Base-by-base conservation (phyloP, 495 filamentous ascomycete genomes). In the Hypoxylon rickii region DNA sequence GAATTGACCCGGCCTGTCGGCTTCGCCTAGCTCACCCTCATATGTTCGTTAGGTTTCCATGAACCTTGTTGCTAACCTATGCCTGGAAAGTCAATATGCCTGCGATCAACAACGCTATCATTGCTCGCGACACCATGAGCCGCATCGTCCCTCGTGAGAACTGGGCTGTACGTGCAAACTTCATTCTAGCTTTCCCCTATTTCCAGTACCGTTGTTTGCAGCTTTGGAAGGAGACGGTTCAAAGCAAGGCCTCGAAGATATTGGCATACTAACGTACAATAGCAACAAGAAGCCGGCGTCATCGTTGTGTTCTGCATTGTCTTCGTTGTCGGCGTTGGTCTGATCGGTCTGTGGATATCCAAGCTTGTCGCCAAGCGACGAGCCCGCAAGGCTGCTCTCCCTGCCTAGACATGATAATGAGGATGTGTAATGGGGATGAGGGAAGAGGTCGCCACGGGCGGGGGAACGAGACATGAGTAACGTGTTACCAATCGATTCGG, bases 221-320 rank as follows among this genome's bases (percentile, higher is more conserved):
- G 42, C 21, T 5, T 16, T 32, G 1, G 19, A 2, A n/a, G 38
- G 31, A 13, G 16, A 22, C n/a, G n/a, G n/a, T n/a, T n/a, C n/a
- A 29, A 29, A 29, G 4, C 24, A 29, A 29, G 4, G 4, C 4
- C 10, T 29, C 4, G 24, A 10, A 4, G 4, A 29, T 29, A 4
- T 4, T 29, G 24, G 24, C 4, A 29, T 29, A 29, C 59, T 57
- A 49, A 63, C 38, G n/a, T 29, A 10, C 19, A 58, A 55, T 20
- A 63, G 59, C 48, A 47, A 41, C 55, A 71, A 40, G 77, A 84
- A 67, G 66, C 74, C 16, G 82, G 81, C 68, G 80, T 83, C 58
- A 74, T 83, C 36, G 72, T 82, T 60, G 82, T 84, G 39, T 83
- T 85, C 74, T 79, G 74, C 64, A 79, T 85, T 54, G 73, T 84